These are phyloP conservation scores for Hypoxylon fuscum DNA, from an alignment of 495 filamentous ascomycete species.

Conservation along the genomic window DNA sequence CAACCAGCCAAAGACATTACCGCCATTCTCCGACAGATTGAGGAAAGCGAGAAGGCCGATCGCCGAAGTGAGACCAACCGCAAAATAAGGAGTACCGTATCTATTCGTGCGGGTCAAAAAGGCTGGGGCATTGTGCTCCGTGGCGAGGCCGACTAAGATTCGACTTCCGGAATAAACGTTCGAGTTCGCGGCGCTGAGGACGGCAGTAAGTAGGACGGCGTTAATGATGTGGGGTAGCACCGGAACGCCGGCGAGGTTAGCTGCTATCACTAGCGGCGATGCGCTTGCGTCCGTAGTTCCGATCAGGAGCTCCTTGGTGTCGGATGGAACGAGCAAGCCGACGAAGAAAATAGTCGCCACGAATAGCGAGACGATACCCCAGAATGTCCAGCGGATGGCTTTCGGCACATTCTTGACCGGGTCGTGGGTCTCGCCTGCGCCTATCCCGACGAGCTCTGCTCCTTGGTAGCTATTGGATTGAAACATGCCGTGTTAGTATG, in stretches of 20 bases:
- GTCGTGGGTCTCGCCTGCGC: constrained; percentile 71
- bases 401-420: constrained; percentile 65
- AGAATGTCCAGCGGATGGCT: constrained; percentile 63
- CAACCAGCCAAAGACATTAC: constrained; percentile 65
- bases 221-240: constrained; percentile 77
- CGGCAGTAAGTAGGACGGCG: constrained; percentile 71
- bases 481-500: too few species aligned
- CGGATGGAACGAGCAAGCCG: constrained; percentile 69
- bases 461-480: constrained; percentile 63
- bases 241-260: constrained; percentile 68
- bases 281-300: constrained; percentile 62
- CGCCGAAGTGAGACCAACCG: constrained; percentile 52
- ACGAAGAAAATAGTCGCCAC: constrained; percentile 72
- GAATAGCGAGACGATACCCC: constrained; percentile 72
- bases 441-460: constrained; percentile 71
- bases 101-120: constrained; percentile 52
- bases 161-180: constrained; percentile 70
- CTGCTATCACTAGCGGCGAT: constrained; percentile 77
- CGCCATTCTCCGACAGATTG: constrained; percentile 58
- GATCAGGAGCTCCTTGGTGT: constrained; percentile 59
- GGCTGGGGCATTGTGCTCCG: constrained; percentile 67
- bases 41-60: constrained; percentile 64
- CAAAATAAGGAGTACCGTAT: constrained; percentile 53
- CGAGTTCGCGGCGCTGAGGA: constrained; percentile 64
- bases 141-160: constrained; percentile 69